These are phyloP conservation scores for Mycena venus DNA, from an alignment of 768 basidiomycete species.

Conservation along the genomic window DNA sequence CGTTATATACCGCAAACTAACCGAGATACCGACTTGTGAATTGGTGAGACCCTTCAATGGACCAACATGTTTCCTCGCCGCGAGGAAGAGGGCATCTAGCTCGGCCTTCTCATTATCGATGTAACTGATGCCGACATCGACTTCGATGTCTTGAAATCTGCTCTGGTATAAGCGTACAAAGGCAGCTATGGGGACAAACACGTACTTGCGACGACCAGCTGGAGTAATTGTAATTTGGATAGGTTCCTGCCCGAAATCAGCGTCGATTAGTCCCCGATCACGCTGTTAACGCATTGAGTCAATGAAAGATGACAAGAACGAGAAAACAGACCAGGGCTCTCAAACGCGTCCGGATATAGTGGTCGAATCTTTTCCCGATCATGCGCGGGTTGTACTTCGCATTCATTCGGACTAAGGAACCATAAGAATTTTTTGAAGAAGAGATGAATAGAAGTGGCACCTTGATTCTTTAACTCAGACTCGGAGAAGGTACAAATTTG, in stretches of 20 bases:
- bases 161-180: background rate
- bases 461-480: background rate
- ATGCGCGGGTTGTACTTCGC: background rate
- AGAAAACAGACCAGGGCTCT: background rate
- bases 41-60: background rate
- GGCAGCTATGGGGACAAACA: background rate
- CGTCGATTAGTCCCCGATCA: background rate
- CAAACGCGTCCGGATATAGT: background rate
- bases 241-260: background rate
- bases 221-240: background rate
- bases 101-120: no score
- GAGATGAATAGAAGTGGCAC: background rate
- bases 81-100: background rate
- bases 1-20: background rate
- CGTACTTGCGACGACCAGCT: background rate
- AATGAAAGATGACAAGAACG: background rate
- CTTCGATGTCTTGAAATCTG: background rate
- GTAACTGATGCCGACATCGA: background rate
- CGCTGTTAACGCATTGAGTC: background rate
- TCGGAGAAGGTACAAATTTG: background rate
- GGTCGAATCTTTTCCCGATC: background rate
- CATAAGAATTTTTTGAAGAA: background rate
- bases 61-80: background rate
- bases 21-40: background rate
- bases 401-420: background rate